A percentile compares a stretch with the other conserved stretches of the same genome.
Evolutionary conservation across 148 eudicot species (phyloP).

Genomic region (Vaccinium darrowii): DNA sequence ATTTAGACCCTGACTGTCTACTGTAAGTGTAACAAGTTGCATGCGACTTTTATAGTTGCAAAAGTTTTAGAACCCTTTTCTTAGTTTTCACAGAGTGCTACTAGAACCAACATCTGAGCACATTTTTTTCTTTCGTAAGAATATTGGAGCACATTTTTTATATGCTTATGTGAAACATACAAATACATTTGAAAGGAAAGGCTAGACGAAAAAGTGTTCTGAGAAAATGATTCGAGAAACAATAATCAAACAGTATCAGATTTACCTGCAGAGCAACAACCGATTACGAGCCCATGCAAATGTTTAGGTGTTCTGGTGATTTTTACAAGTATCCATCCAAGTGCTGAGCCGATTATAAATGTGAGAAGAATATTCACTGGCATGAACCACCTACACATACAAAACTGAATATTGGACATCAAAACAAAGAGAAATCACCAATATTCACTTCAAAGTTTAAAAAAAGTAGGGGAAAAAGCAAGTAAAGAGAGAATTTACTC

Average conservation of each 20-base stretch:
- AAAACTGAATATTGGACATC: not conserved
- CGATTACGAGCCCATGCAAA: slow-evolving; percentile 52
- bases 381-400: slow-evolving; percentile 59
- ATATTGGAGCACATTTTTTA: not conserved
- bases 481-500: slow-evolving; percentile 17
- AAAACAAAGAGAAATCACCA: not conserved
- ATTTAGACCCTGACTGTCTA: too few species aligned
- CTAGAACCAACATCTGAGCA: too few species aligned
- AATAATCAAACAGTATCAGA: not conserved
- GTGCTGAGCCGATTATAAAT: slow-evolving; percentile 52
- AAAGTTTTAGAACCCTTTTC: too few species aligned
- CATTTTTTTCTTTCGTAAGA: not conserved
- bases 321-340: slow-evolving; percentile 59
- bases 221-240: not conserved
- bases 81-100: too few species aligned
- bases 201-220: too few species aligned
- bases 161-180: not conserved
- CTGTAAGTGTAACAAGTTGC: too few species aligned
- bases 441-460: too few species aligned
- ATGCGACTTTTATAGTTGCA: too few species aligned
- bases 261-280: slow-evolving; percentile 62
- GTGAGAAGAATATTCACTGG: slow-evolving; percentile 61
- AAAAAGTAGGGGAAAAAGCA: not conserved
- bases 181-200: not conserved
- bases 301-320: slow-evolving; percentile 46